Evolutionary conservation across 768 basidiomycete genomes (phyloP), one percentile per base, ranked within the genome.

Genomic region (Agaricus sinodeliciosus): DNA sequence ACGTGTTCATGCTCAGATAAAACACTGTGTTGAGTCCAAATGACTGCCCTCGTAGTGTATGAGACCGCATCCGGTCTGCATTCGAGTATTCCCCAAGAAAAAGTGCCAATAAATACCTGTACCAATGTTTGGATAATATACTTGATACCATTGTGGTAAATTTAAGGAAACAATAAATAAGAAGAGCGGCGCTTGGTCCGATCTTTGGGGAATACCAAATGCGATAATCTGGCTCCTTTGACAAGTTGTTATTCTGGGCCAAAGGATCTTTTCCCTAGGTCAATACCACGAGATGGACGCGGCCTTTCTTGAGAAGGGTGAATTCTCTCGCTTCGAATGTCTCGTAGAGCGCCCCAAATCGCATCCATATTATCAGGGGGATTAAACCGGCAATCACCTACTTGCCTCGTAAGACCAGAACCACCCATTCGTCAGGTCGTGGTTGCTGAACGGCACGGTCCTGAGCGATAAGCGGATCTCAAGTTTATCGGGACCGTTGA

Each of bases 371-470:
- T 46, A 46, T 53, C 51, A 46, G 27, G 31, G n/a, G 40, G 37
- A 40, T 22, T 6, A 49, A 15, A 46, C 51, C 51, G 51, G 51
- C 51, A 53, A 53, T 53, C 51, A 53, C 51, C 51, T 43, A 45
- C 51, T 40, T 53, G 4, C 44, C 51, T 46, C 25, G 51, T 53
- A 53, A 53, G 51, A 53, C 6, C 36, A 53, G 28, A 37, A 11
- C 3, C 26, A 19, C 44, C 34, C 35, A 46, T 36, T 19, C 51
- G 28, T 43, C 26, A 28, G 51, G 51, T 25, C 43, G 19, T 31
- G 45, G 45, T 43, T 13, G 25, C n/a, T 35, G 36, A 35, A 36
- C 28, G 37, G 15, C 4, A 16, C 12, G 37, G 9, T 5, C 37
- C 37, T 15, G 37, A 16, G 15, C 15, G 51, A 53, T 53, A 46